These are phyloP conservation scores for Oryza longistaminata DNA, from an alignment of 176 grass and related monocot genomes.

Conservation along the genomic window DNA sequence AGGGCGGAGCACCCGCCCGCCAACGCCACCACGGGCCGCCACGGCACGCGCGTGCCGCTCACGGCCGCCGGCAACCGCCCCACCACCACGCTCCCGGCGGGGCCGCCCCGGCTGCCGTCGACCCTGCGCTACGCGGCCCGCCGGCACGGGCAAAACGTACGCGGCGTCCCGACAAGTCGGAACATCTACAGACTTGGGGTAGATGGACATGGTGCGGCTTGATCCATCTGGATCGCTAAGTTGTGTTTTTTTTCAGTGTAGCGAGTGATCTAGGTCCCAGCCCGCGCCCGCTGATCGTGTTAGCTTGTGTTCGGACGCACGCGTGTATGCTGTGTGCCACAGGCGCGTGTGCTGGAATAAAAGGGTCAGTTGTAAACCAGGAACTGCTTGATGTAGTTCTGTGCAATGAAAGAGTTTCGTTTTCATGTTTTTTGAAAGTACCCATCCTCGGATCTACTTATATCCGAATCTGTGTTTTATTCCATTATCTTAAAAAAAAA, in stretches of 20 bases:
- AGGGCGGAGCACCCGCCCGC: constrained; percentile 60
- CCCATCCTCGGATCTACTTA: too few relatives aligned
- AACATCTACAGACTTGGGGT: constrained; percentile 11
- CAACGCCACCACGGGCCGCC: constrained; percentile 22
- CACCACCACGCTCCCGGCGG: too few relatives aligned
- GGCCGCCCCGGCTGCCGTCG: too few relatives aligned
- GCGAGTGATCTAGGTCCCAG: constrained; percentile 11
- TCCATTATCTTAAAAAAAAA: too few relatives aligned
- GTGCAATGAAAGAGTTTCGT: background rate
- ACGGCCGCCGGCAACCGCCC: too few relatives aligned
- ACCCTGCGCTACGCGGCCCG: constrained; percentile 24
- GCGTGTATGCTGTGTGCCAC: constrained; percentile 18
- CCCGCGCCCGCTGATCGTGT: too few relatives aligned
- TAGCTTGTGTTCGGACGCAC: background rate
- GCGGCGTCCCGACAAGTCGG: constrained; percentile 22
- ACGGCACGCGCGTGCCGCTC: constrained; percentile 48
- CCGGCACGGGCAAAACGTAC: constrained; percentile 23
- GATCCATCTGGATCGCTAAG: background rate
- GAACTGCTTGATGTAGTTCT: background rate
- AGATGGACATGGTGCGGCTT: background rate
- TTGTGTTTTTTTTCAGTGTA: background rate
- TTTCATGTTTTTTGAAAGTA: background rate
- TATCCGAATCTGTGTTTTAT: too few relatives aligned
- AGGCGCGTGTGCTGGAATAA: constrained; percentile 26
- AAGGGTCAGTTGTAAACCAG: background rate